Percentiles rank a stretch among this genome's conserved stretches.
phyloP scores from a whole-genome alignment of 106 monocot species.

The Apostasia shenzhenica region DNA sequence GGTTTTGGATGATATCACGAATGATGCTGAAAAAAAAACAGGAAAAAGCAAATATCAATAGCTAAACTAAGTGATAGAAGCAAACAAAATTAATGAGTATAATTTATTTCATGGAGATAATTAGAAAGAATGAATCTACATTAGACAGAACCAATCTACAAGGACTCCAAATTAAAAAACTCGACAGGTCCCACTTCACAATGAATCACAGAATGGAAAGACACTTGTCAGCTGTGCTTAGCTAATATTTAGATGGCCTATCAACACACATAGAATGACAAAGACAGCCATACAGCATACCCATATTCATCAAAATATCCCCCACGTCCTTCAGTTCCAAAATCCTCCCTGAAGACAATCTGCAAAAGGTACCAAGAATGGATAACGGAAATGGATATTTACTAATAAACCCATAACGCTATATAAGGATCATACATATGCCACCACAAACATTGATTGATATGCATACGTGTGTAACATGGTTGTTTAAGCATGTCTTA shows the following conservation, averaged over 20 bases:
- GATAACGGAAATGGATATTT: conserved; percentile 1
- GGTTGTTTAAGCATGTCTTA: too few relatives aligned
- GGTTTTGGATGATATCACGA: conserved; percentile 81
- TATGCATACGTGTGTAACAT: too few relatives aligned
- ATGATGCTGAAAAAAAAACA: conserved; percentile 49
- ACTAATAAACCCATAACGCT: not conserved
- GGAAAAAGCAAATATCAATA: not conserved
- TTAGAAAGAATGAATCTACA: not conserved
- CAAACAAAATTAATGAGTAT: not conserved
- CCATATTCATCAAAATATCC: conserved; percentile 99
- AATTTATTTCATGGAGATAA: not conserved
- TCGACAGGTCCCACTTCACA: not conserved
- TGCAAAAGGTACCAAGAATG: conserved; percentile 17
- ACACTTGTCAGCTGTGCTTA: not conserved
- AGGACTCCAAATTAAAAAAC: not conserved
- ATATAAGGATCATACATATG: not conserved
- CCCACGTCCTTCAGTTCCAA: conserved; percentile 98
- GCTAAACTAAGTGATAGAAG: not conserved
- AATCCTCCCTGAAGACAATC: conserved; percentile 98
- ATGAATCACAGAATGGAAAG: not conserved
- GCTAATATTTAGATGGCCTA: not conserved
- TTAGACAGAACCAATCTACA: not conserved
- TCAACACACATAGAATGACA: not conserved
- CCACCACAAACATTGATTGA: too few relatives aligned
- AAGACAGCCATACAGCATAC: conserved; percentile 32